A percentile compares a stretch with the other conserved stretches of the same genome.
Conservation (phyloP, 768 basidiomycete genomes). For the Phylloporus sp. region DNA sequence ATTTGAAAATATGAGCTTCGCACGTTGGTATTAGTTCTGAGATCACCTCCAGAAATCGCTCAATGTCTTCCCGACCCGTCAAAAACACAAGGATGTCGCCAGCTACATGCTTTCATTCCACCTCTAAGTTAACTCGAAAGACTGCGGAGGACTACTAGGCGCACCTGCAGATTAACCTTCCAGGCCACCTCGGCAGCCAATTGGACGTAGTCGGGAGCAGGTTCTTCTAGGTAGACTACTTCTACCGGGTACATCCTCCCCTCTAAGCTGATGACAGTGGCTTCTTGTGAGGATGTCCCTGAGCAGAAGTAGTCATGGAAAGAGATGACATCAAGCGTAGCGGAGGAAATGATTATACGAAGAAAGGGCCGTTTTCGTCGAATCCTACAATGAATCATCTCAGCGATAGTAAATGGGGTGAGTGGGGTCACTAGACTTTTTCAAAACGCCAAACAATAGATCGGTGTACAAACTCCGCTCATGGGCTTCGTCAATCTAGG, state of each 20-base stretch:
- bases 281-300: slow-evolving; percentile 57
- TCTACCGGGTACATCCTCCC: slow-evolving; percentile 96
- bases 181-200: slow-evolving; percentile 80
- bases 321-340: slow-evolving; percentile 88
- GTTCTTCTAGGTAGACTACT: slow-evolving; percentile 77
- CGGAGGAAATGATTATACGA: slow-evolving; percentile 90
- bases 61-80: slow-evolving; percentile 96
- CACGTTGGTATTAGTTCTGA: slow-evolving; percentile 75
- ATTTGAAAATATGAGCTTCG: slow-evolving; percentile 1
- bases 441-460: slow-evolving; percentile 82
- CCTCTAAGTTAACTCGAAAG: neutral
- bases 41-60: slow-evolving; percentile 75
- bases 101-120: slow-evolving; percentile 51
- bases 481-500: slow-evolving; percentile 94
- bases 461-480: slow-evolving; percentile 97
- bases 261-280: slow-evolving; percentile 83
- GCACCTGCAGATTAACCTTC: slow-evolving; percentile 76
- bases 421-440: slow-evolving; percentile 58
- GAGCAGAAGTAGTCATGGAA: slow-evolving; percentile 87
- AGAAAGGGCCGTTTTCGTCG: slow-evolving; percentile 86
- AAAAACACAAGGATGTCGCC: slow-evolving; percentile 94
- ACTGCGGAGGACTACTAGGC: slow-evolving; percentile 6
- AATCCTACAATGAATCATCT: slow-evolving; percentile 50
- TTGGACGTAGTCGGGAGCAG: slow-evolving; percentile 73
- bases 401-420: slow-evolving; percentile 2